A percentile compares a stretch with the other conserved stretches of the same genome.
These are phyloP conservation scores for Limtongia smithiae DNA, from an alignment of 805 yeast species.

Conservation along the genomic window DNA sequence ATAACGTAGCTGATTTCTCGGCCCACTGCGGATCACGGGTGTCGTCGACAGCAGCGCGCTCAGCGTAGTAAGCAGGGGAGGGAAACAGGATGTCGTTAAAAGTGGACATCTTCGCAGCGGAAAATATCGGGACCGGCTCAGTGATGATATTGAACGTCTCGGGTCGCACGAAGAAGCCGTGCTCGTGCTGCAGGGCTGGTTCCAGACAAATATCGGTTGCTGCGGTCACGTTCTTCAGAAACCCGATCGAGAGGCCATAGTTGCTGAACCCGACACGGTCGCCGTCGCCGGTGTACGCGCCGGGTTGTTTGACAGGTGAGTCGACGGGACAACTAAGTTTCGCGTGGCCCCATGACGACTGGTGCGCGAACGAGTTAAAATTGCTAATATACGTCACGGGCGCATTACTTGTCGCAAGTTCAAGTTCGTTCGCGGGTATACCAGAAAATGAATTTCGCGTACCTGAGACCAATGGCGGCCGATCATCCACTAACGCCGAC, in stretches of 20 bases:
- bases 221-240: conserved; percentile 23
- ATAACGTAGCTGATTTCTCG: conserved; percentile 18
- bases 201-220: conserved; percentile 28
- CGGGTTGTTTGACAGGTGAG: conserved; percentile 13
- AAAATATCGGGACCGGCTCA: conserved; percentile 29
- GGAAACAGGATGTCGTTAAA: conserved; percentile 30
- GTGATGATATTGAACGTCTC: conserved; percentile 23
- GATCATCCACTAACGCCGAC: conserved; percentile 8
- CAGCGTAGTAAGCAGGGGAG: conserved; percentile 29
- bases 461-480: conserved; percentile 13
- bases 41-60: conserved; percentile 17
- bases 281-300: conserved; percentile 6
- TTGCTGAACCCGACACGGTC: conserved; percentile 7
- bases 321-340: conserved; percentile 18
- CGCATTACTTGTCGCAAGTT: conserved; percentile 6
- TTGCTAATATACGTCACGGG: not conserved
- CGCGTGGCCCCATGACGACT: conserved; percentile 25
- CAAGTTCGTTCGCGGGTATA: conserved; percentile 10
- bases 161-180: conserved; percentile 29
- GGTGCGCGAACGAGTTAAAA: conserved; percentile 20
- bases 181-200: conserved; percentile 25
- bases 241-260: conserved; percentile 26
- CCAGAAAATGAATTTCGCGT: conserved; percentile 20
- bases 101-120: conserved; percentile 27
- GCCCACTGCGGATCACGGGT: conserved; percentile 25